These are phyloP conservation scores for Gentiana straminea DNA, from an alignment of 257 asterid genomes.

Conservation along the genomic window DNA sequence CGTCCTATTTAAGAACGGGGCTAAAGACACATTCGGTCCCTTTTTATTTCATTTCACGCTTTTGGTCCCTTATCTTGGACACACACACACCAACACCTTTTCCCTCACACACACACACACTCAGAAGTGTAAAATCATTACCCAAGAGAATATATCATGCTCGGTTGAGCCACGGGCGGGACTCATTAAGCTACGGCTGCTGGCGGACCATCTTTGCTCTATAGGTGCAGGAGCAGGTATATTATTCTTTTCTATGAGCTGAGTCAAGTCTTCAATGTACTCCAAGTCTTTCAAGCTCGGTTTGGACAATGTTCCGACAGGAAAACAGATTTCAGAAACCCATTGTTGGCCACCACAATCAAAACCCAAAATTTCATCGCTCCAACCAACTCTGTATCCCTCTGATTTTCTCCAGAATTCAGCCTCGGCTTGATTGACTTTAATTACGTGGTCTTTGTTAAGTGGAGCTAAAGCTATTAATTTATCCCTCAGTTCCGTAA, in stretches of 20 bases:
- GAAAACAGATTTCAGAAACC: constrained; percentile 95
- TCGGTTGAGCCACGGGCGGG: constrained; percentile 78
- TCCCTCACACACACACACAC: too few relatives aligned
- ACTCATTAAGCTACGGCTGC: constrained; percentile 84
- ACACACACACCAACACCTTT: too few relatives aligned
- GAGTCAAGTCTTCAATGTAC: constrained; percentile 61
- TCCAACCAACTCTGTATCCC: constrained; percentile 95
- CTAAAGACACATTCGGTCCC: too few relatives aligned
- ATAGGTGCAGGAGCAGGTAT: constrained; percentile 97
- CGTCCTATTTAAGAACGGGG: background rate
- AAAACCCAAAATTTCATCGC: constrained; percentile 92
- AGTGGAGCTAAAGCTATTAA: constrained; percentile 79
- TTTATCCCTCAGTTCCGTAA: constrained; percentile 87
- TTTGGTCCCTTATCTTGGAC: too few relatives aligned
- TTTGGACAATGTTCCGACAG: constrained; percentile 80
- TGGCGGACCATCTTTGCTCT: constrained; percentile 94
- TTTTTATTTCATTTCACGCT: too few relatives aligned
- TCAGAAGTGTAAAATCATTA: constrained; percentile 20
- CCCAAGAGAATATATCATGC: constrained; percentile 90
- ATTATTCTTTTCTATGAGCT: constrained; percentile 60
- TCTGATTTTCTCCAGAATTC: constrained; percentile 90
- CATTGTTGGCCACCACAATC: constrained; percentile 99
- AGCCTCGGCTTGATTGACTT: constrained; percentile 91
- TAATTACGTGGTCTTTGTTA: constrained; percentile 60
- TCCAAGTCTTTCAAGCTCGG: constrained; percentile 86